These are phyloP conservation scores for Zalaria sp. DNA, from an alignment of 2,329 filamentous ascomycete species.

Conservation along the genomic window DNA sequence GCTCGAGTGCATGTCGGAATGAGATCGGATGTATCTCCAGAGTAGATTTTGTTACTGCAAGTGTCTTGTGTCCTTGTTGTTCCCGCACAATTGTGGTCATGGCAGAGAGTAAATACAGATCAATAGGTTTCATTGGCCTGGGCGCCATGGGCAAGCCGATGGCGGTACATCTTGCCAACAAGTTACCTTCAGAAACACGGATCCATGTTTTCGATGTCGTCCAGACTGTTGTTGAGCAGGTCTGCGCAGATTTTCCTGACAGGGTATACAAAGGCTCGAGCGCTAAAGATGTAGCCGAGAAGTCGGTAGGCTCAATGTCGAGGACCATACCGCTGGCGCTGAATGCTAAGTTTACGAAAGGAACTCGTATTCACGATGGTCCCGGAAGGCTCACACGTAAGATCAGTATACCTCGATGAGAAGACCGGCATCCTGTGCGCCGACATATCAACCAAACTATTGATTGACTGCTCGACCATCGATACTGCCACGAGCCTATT, in stretches of 20 bases:
- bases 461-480: slow-evolving; percentile 44
- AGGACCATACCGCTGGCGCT: not conserved
- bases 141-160: slow-evolving; percentile 43
- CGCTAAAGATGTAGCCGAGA: slow-evolving; percentile 35
- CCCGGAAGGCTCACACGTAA: slow-evolving; percentile 37
- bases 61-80: too few relatives aligned
- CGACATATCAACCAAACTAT: slow-evolving; percentile 28
- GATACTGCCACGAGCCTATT: slow-evolving; percentile 30
- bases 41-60: too few relatives aligned
- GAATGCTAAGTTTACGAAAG: slow-evolving; percentile 14
- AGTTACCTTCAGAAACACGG: slow-evolving; percentile 26
- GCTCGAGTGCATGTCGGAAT: too few relatives aligned
- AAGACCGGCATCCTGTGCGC: slow-evolving; percentile 28
- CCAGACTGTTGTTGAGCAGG: slow-evolving; percentile 25
- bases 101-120: not conserved
- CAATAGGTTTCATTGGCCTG: slow-evolving; percentile 38
- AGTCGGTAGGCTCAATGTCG: slow-evolving; percentile 26
- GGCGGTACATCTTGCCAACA: slow-evolving; percentile 34
- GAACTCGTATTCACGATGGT: slow-evolving; percentile 40
- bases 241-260: slow-evolving; percentile 25
- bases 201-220: slow-evolving; percentile 38
- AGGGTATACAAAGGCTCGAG: slow-evolving; percentile 25
- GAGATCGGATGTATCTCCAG: too few relatives aligned
- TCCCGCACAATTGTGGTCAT: not conserved
- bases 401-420: slow-evolving; percentile 34